Base-by-base conservation (phyloP, 352 stramenopile genomes). In the Thalassiosira pacifica region DNA sequence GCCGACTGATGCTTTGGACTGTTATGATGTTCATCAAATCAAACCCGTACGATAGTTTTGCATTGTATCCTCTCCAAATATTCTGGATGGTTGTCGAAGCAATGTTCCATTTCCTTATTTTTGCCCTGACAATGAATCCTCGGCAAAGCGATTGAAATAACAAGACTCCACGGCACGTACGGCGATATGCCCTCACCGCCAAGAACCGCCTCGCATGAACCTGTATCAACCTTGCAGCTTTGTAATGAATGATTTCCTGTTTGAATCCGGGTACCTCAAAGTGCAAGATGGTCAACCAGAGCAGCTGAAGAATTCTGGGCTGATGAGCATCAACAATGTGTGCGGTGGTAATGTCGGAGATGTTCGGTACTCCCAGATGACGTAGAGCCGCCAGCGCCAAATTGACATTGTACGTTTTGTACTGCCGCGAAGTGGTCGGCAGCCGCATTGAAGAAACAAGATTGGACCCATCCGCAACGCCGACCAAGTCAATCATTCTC, bases 361-460 rank as follows among this genome's bases (percentile, higher is more conserved):
- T 79, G 68, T 92, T 83, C 0, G 76, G 69, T 11, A 94, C 73
- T 60, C 89, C 89, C 32, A 76, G 59, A 16, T 86, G 18, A 6
- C 69, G 48, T 13, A 95, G 72, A 22, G 92, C 96, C 59, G 94
- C 86, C 32, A 99, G 76, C 29, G 96, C 97, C 29, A 98, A 92
- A 75, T 97, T 94, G 0, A 98, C 95, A 85, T 99, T 99, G 91
- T 98, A 96, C 10, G 99, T 90, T 87, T 99, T 99, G 85, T 99
- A 96, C 13, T 98, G 88, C 18, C 97, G 90, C n/a, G 97, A 98
- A 9, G 97, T 83, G 19, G 97, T 96, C 5, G 98, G 98, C 10
- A 99, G 91, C n/a, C 97, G 94, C 57, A 99, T 91, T 40, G 94
- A 79, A 52, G 45, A 86, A 19, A 98, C 96, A 40, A 98, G 75